Evolutionary conservation across 208 protist species (phyloP).

Genomic region (Acanthamoeba rhysodes): DNA sequence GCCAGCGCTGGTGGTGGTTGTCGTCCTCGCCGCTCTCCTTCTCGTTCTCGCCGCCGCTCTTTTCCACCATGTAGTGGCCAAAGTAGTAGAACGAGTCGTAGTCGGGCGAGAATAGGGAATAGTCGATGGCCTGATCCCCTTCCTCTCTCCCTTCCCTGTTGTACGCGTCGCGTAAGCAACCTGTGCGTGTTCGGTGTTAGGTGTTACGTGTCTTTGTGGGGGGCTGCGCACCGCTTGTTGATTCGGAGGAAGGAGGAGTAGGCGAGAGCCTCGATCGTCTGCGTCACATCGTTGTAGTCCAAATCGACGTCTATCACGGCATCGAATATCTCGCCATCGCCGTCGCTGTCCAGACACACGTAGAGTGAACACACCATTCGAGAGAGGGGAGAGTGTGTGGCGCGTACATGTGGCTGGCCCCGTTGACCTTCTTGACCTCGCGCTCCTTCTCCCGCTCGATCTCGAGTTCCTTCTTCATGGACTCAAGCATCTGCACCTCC

Average conservation of each 20-base stretch:
- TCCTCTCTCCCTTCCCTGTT: background rate
- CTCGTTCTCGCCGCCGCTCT: background rate
- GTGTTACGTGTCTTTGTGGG: no score
- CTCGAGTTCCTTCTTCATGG: slow-evolving; percentile 31
- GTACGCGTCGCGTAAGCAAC: background rate
- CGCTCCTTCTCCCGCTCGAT: slow-evolving; percentile 24
- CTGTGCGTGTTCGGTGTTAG: no score
- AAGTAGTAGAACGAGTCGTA: slow-evolving; percentile 36
- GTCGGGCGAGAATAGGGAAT: background rate
- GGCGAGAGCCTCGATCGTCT: slow-evolving; percentile 29
- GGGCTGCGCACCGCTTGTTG: background rate
- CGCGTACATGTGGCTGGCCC: slow-evolving; percentile 26
- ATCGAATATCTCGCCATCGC: slow-evolving; percentile 37
- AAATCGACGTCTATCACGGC: slow-evolving; percentile 32
- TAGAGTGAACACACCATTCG: background rate
- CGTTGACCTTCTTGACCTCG: slow-evolving; percentile 36
- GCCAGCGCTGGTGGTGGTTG: background rate
- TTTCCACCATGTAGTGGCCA: background rate
- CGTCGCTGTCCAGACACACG: background rate
- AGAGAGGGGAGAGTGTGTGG: background rate
- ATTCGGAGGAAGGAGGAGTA: slow-evolving; percentile 11
- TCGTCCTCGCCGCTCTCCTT: slow-evolving; percentile 29
- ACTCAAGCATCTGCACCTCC: slow-evolving; percentile 35
- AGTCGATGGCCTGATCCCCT: background rate
- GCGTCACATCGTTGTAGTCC: slow-evolving; percentile 40